phyloP scores from a whole-genome alignment of 371 early-diverging fungal species.

The Zopfochytrium polystomum region DNA sequence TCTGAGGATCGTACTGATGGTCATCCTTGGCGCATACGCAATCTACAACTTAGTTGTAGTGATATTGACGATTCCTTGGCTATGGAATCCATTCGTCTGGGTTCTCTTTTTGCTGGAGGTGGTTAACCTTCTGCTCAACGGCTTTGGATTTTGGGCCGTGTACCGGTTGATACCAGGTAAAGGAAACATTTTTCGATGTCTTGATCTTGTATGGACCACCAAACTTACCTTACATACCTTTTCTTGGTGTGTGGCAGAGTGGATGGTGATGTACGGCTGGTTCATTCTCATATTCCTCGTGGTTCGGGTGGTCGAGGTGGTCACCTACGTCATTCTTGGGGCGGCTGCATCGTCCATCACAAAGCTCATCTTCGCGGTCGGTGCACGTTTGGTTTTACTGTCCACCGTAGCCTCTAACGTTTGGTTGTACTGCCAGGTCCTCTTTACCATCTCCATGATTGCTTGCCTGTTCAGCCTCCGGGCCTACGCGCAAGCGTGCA shows the following conservation, averaged over 20 bases:
- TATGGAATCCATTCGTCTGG: slow-evolving; percentile 16
- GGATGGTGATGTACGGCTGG: slow-evolving; percentile 18
- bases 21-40: slow-evolving; percentile 12
- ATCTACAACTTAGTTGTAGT: slow-evolving; percentile 9
- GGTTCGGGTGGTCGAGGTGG: slow-evolving; percentile 7
- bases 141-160: slow-evolving; percentile 15
- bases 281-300: slow-evolving; percentile 10
- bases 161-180: slow-evolving; percentile 18
- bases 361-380: slow-evolving; percentile 10
- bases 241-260: slow-evolving; percentile 1
- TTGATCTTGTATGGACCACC: neutral
- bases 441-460: slow-evolving; percentile 18
- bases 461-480: slow-evolving; percentile 13
- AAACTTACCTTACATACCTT: neutral
- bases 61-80: slow-evolving; percentile 1
- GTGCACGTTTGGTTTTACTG: neutral
- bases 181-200: neutral
- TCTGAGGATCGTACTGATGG: slow-evolving; percentile 17
- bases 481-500: slow-evolving; percentile 18
- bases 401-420: neutral
- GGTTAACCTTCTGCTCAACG: neutral
- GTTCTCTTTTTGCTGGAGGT: slow-evolving; percentile 19
- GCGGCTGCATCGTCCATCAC: slow-evolving; percentile 1
- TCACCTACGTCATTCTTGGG: slow-evolving; percentile 15
- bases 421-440: slow-evolving; percentile 3